Evolutionary conservation across 768 basidiomycete genomes (phyloP).

Genomic region (Scleroderma bovista): DNA sequence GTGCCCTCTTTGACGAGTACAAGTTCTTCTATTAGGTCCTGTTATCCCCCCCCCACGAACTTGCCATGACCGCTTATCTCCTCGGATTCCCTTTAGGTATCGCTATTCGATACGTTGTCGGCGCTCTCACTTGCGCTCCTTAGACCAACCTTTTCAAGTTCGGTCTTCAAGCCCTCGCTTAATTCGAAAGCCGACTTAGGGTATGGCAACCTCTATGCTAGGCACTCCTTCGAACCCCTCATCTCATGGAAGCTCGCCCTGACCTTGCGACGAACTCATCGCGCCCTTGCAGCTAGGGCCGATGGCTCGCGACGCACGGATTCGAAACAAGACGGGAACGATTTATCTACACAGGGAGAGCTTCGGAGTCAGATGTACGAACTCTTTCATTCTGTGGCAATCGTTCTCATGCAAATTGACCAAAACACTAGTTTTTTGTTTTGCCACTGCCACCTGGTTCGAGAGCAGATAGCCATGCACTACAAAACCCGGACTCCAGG

Average conservation of each 20-base stretch:
- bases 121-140: conserved; percentile 86
- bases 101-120: conserved; percentile 93
- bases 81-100: conserved; percentile 96
- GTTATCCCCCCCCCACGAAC: conserved; percentile 89
- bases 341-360: background rate
- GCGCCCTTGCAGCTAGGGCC: conserved; percentile 53
- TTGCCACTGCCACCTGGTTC: too few relatives aligned
- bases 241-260: conserved; percentile 79
- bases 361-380: background rate
- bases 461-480: background rate
- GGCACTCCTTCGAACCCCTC: conserved; percentile 80
- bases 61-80: conserved; percentile 92
- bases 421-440: background rate
- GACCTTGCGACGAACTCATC: conserved; percentile 72
- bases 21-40: conserved; percentile 98
- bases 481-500: background rate
- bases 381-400: background rate
- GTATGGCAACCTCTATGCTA: conserved; percentile 95
- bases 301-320: conserved; percentile 36
- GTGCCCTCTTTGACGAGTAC: conserved; percentile 99
- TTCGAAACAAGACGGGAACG: background rate
- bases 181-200: conserved; percentile 80
- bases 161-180: conserved; percentile 82
- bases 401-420: background rate
- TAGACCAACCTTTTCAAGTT: conserved; percentile 95